Percentiles rank a stretch among this genome's conserved stretches.
These are phyloP conservation scores for Microcyclospora pomicola DNA, from an alignment of 2,329 filamentous ascomycete species.

Conservation along the genomic window DNA sequence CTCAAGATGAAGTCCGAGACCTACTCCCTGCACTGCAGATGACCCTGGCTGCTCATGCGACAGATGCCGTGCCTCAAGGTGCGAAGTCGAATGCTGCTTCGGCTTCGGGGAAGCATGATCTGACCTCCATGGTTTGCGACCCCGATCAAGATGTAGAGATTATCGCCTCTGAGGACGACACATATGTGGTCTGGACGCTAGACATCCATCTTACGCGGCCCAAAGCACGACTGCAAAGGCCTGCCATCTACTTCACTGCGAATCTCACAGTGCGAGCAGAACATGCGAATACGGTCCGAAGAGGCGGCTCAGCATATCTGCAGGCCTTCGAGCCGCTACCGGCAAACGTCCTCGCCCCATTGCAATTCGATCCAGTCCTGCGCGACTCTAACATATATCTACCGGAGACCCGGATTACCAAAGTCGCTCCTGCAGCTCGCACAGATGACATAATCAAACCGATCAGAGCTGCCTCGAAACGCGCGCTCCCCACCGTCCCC, in stretches of 20 bases:
- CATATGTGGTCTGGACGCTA: conserved; percentile 17
- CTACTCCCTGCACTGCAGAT: conserved; percentile 16
- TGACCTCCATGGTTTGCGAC: conserved; percentile 8
- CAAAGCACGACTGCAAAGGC: conserved; percentile 50
- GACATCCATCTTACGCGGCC: conserved; percentile 21
- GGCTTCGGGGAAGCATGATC: conserved; percentile 19
- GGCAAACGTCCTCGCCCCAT: conserved; percentile 64
- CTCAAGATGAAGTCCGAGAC: conserved; percentile 8
- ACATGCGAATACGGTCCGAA: conserved; percentile 37
- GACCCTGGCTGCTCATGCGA: conserved; percentile 18
- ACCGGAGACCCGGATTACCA: conserved; percentile 60
- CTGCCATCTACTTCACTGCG: conserved; percentile 48
- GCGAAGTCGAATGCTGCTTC: conserved; percentile 14
- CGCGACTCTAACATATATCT: conserved; percentile 44
- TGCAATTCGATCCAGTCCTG: conserved; percentile 45
- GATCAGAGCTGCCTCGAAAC: conserved; percentile 48
- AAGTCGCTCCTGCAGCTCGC: conserved; percentile 55
- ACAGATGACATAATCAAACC: conserved; percentile 48
- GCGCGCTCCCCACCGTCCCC: conserved; percentile 51
- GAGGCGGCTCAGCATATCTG: conserved; percentile 48
- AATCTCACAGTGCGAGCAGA: conserved; percentile 8
- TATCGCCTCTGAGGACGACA: conserved; percentile 9
- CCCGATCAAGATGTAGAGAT: conserved; percentile 8
- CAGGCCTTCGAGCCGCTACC: conserved; percentile 54
- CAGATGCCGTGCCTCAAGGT: conserved; percentile 20